phyloP scores from a whole-genome alignment of 2,329 filamentous ascomycete genomes.

The Colletotrichum paranaense region DNA sequence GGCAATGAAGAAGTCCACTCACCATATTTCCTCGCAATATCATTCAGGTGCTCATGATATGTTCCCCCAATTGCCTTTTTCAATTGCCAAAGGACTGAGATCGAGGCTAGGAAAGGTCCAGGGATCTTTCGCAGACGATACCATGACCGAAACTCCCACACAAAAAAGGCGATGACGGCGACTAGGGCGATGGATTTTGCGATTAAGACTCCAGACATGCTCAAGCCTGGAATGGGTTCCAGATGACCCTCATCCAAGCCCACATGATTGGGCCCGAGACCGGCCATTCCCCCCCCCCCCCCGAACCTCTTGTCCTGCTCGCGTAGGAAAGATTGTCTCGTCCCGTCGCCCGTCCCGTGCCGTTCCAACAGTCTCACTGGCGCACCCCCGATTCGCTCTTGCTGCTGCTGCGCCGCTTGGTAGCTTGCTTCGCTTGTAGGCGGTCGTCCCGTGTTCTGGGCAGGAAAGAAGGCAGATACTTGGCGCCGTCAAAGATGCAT shows the following conservation, averaged over 20 bases:
- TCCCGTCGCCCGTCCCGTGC: too few species aligned
- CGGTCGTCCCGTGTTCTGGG: neutral
- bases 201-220: neutral
- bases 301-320: neutral
- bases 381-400: neutral
- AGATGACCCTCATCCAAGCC: neutral
- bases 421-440: neutral
- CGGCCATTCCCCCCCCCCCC: neutral
- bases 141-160: slow-evolving; percentile 40
- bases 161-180: neutral
- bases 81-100: slow-evolving; percentile 42
- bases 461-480: neutral
- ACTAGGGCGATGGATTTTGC: neutral
- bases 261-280: neutral
- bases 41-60: slow-evolving; percentile 43
- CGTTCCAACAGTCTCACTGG: neutral
- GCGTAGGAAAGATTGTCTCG: neutral
- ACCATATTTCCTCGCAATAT: slow-evolving; percentile 38
- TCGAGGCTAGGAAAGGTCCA: slow-evolving; percentile 42
- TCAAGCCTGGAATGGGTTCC: neutral
- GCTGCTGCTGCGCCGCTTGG: slow-evolving; percentile 3
- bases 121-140: slow-evolving; percentile 44
- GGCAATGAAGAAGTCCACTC: neutral
- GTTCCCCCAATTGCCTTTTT: slow-evolving; percentile 38
- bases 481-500: slow-evolving; percentile 16